phyloP scores from a whole-genome alignment of 192 early-diverging fungal species.

The Phlyctochytrium bullatum region DNA sequence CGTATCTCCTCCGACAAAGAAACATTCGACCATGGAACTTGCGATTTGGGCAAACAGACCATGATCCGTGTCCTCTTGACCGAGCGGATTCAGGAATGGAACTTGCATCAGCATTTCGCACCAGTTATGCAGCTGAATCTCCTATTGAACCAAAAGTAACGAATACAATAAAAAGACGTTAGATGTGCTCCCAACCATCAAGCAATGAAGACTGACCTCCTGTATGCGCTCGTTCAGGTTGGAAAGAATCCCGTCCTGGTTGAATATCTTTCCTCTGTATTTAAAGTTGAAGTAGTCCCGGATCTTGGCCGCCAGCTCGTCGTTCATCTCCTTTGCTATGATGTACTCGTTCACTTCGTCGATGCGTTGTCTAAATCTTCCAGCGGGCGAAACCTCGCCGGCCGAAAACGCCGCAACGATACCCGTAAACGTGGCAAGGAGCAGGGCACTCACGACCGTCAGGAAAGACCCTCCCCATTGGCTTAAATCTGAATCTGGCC shows the following conservation, averaged over 20 bases:
- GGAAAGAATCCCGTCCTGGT: not conserved
- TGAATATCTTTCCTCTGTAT: not conserved
- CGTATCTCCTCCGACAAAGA: not conserved
- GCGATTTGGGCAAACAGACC: not conserved
- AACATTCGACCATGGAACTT: not conserved
- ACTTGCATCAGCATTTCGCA: not conserved
- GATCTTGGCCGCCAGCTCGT: not conserved
- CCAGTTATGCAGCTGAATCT: not conserved
- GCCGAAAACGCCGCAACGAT: conserved; percentile 40
- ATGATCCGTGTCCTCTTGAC: not conserved
- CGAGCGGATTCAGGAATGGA: not conserved
- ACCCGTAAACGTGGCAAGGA: conserved; percentile 37
- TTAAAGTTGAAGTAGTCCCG: not conserved
- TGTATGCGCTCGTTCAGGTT: not conserved
- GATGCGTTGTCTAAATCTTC: conserved; percentile 37
- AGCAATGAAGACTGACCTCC: not conserved
- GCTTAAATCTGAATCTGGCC: conserved; percentile 4
- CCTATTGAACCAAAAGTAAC: not conserved
- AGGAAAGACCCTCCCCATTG: conserved; percentile 10
- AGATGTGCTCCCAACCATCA: not conserved
- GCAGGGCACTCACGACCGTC: conserved; percentile 2
- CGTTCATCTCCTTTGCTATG: conserved; percentile 26
- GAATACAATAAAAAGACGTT: too few species aligned
- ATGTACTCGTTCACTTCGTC: conserved; percentile 52
- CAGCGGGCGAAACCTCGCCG: conserved; percentile 34